Base-by-base conservation (phyloP, 495 filamentous ascomycete genomes). In the Xylaria palmicola region DNA sequence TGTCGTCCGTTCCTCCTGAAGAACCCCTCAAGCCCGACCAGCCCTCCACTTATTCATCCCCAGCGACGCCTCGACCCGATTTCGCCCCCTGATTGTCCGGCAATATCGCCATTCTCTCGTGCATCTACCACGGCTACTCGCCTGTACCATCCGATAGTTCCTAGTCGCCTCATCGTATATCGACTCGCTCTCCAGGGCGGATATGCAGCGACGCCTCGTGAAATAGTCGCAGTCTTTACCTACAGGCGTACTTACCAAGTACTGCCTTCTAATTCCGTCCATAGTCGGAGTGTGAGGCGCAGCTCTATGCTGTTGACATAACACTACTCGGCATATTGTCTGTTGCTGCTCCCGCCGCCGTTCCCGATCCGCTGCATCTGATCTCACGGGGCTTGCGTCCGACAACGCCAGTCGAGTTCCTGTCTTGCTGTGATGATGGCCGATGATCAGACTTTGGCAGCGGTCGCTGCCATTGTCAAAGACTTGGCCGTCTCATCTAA, bases 381-480 rank as follows among this genome's bases (percentile, higher is more conserved):
- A 53, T 55, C n/a, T 20, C 37, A 24, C 27, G 13, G 6, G 39
- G 19, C 10, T 12, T 34, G 4, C 30, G 3, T n/a, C 30, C 0
- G 41, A 47, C 4, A 29, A 40, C 27, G 19, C n/a, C 5, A 6
- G 22, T 15, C 40, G 47, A 51, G n/a, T 20, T 32, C 8, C 17
- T 53, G 26, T 19, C 49, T n/a, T 19, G 20, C 45, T 22, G 9
- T 60, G 59, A 65, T 60, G 24, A 86, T 87, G 84, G 78, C 75
- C 72, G 81, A 82, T 74, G 81, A 88, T 66, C 79, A 84, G 61
- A 83, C 84, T 51, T 77, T 89, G 66, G 79, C 80, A 66, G 86
- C 84, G 45, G 83, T 86, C 63, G 79, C 86, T 65, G 78, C 82
- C 62, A 76, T 90, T 59, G 73, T 92, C 64, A 85, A 82, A 72